phyloP scores from a whole-genome alignment of 768 basidiomycete genomes.

The Austroboletus festivus region DNA sequence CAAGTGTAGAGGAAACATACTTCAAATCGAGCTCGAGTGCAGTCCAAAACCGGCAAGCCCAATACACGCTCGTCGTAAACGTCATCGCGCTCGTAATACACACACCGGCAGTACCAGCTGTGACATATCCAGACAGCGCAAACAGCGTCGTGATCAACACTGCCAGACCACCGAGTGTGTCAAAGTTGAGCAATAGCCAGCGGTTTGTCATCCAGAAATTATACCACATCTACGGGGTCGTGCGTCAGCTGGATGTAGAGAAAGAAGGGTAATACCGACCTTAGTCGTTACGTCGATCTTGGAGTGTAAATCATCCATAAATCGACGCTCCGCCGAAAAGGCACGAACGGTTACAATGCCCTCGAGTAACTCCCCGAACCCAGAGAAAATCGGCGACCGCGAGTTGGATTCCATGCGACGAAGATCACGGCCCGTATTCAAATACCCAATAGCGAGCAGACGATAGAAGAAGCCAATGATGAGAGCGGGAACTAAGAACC shows the following conservation, averaged over 20 bases:
- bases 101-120: constrained; percentile 62
- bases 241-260: not conserved
- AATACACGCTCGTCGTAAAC: constrained; percentile 52
- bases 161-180: constrained; percentile 67
- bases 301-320: constrained; percentile 68
- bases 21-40: constrained; percentile 73
- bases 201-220: constrained; percentile 88
- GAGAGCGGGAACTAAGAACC: constrained; percentile 74
- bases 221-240: constrained; percentile 62
- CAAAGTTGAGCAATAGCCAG: constrained; percentile 83
- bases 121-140: constrained; percentile 58
- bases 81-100: constrained; percentile 75
- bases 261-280: constrained; percentile 35
- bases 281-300: constrained; percentile 80
- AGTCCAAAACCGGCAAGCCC: constrained; percentile 48
- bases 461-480: constrained; percentile 75
- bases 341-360: constrained; percentile 93
- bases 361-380: constrained; percentile 78
- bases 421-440: constrained; percentile 79
- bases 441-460: constrained; percentile 64
- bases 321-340: constrained; percentile 76
- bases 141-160: constrained; percentile 77
- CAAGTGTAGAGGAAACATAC: constrained; percentile 38
- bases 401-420: constrained; percentile 90
- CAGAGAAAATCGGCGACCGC: constrained; percentile 79